Base-by-base conservation (phyloP, 23 red algal genomes). In the Gracilaria vermiculophylla region DNA sequence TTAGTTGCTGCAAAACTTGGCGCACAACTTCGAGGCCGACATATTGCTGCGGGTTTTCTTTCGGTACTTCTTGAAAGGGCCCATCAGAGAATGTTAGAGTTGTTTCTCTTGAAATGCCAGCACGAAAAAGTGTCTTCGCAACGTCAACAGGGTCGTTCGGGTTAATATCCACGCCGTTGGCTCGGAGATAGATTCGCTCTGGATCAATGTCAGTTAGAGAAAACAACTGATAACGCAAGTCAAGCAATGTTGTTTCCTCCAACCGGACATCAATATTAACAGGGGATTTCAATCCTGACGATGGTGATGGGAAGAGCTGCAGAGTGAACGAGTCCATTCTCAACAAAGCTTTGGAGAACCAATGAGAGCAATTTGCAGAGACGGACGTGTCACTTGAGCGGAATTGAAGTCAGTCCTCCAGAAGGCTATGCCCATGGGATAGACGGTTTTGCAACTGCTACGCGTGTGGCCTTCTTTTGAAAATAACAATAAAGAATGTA, bases 141-240 rank as follows among this genome's bases (percentile, higher is more conserved):
- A 42, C 15, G 25, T 85, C 81, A 11, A 49, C 19, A 2, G 34
- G 25, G 64, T 85, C 81, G 34, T 72, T 53, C 36, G 81, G 81
- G 19, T 48, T 25, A 49, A 85, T 47, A 27, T 32, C 5, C 13
- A 34, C 40, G 41, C 41, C 41, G 17, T 71, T 71, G 34, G 64
- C 44, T 45, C 49, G 81, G 39, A 85, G 61, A 17, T 53, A 54
- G 42, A 85, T 47, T 15, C 45, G 36, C 40, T 88, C 66, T 15
- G 84, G 84, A 31, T 69, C 65, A 58, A 88, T 88, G 41, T 88
- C 84, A 31, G 84, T 88, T 16, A 88, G 53, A 58, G 84, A 88
- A 70, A 88, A 88, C 20, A 88, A 34, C 50, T 77, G 69, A 53
- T 88, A 58, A 3, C 84, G 72, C 12, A 88, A 54, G 34, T 88